phyloP scores from a whole-genome alignment of 2,329 filamentous ascomycete species.

The Periconia sp. region DNA sequence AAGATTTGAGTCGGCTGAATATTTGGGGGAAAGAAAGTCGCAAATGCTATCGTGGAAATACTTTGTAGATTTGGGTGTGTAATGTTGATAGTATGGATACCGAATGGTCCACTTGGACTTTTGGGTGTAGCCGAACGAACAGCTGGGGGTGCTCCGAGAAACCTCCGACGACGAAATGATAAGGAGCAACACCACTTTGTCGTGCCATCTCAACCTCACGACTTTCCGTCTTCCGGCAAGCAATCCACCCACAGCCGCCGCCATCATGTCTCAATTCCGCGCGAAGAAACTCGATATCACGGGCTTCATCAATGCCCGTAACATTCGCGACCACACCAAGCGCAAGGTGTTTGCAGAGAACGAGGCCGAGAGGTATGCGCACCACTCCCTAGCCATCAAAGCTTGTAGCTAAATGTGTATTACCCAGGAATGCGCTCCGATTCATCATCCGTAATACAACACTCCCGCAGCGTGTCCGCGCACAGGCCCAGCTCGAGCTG shows the following conservation, averaged over 20 bases:
- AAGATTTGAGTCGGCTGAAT: no score
- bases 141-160: conserved; percentile 4
- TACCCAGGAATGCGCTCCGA: conserved; percentile 69
- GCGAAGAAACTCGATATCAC: conserved; percentile 87
- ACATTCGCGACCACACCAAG: conserved; percentile 95
- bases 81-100: background rate
- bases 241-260: conserved; percentile 12
- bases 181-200: conserved; percentile 3
- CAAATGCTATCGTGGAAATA: background rate
- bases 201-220: conserved; percentile 15
- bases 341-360: conserved; percentile 85
- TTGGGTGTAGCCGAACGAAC: background rate
- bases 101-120: background rate
- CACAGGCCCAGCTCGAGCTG: conserved; percentile 89
- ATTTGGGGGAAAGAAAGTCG: background rate
- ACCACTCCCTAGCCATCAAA: conserved; percentile 3
- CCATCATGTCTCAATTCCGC: conserved; percentile 69
- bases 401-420: conserved; percentile 4
- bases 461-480: conserved; percentile 77
- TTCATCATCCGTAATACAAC: conserved; percentile 94
- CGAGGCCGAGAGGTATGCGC: conserved; percentile 79
- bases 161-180: background rate
- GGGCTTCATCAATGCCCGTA: conserved; percentile 81
- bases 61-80: no score
- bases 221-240: conserved; percentile 7